phyloP scores from a whole-genome alignment of 2,329 filamentous ascomycete genomes.

The Beauveria bassiana region DNA sequence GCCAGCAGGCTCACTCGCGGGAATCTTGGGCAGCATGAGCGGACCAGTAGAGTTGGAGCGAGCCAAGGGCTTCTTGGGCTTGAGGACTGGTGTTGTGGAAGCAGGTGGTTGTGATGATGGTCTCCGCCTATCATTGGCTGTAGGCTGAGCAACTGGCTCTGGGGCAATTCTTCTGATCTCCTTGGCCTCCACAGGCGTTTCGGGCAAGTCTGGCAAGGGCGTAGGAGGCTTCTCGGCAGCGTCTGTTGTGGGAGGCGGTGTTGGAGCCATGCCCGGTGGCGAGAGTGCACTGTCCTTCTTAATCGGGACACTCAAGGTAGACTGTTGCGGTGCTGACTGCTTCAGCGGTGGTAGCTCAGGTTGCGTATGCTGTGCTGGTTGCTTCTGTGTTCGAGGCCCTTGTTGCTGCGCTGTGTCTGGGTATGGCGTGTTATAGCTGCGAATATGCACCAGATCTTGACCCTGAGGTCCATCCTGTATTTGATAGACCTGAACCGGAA shows the following conservation, averaged over 20 bases:
- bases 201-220: conserved; percentile 13
- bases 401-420: conserved; percentile 16
- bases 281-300: conserved; percentile 17
- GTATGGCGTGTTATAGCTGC: conserved; percentile 25
- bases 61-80: conserved; percentile 15
- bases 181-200: background rate
- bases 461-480: conserved; percentile 28
- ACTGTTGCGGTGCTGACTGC: conserved; percentile 14
- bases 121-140: background rate
- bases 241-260: conserved; percentile 33
- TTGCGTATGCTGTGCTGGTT: conserved; percentile 14
- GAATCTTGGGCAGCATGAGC: conserved; percentile 27
- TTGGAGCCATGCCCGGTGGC: conserved; percentile 24
- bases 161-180: background rate
- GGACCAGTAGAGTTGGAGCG: conserved; percentile 32
- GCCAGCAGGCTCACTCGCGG: conserved; percentile 43
- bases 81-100: conserved; percentile 13
- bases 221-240: conserved; percentile 26
- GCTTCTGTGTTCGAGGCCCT: background rate
- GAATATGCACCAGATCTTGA: conserved; percentile 28
- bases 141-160: background rate
- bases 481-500: conserved; percentile 37
- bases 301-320: conserved; percentile 13
- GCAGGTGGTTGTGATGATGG: conserved; percentile 7
- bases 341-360: conserved; percentile 20